Base-by-base conservation (phyloP, 768 basidiomycete species). In the Russula virescens region DNA sequence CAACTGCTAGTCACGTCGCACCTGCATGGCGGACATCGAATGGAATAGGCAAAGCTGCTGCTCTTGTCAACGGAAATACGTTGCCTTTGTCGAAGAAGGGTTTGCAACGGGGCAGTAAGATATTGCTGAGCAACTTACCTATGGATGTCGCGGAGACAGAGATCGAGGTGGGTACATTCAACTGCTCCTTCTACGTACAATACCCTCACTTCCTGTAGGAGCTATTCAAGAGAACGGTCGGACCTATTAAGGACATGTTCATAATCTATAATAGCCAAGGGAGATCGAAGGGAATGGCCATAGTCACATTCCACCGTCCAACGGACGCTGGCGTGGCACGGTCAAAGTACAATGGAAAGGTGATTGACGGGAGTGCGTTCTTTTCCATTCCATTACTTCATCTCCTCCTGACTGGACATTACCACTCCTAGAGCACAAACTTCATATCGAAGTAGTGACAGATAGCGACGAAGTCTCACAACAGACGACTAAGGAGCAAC, bases 211-310 rank as follows among this genome's bases (percentile, higher is more conserved):
- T 10, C 55, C 52, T 23, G 46, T 68, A 91, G 89, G 85, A 88
- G 45, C 76, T 91, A 55, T 90, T 91, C 72, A 80, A 76, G 65
- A 89, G 86, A 72, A 91, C 89, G 0, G 79, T 91, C 25, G 89
- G 89, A 4, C 87, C 88, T 0, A 71, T 90, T 62, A 84, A 79
- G 70, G 88, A 90, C 45, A 78, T 76, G 28, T 87, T 91, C 64
- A 68, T 91, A 68, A 80, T 90, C 19, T 87, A 88, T 75, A 91
- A 91, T 71, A 83, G 82, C 3, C 84, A 89, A 68, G 89, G 84
- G 0, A 79, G 78, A 58, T 87, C 88, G 49, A 90, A 88, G 69
- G 89, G 89, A 21, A 90, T 91, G 88, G 89, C 89, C 2, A 72
- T 91, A 16, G 86, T 91, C 3, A 69, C 76, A 0, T 91, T 91